Evolutionary conservation across 768 basidiomycete genomes (phyloP).

Genomic region (Pisolithus microcarpus): DNA sequence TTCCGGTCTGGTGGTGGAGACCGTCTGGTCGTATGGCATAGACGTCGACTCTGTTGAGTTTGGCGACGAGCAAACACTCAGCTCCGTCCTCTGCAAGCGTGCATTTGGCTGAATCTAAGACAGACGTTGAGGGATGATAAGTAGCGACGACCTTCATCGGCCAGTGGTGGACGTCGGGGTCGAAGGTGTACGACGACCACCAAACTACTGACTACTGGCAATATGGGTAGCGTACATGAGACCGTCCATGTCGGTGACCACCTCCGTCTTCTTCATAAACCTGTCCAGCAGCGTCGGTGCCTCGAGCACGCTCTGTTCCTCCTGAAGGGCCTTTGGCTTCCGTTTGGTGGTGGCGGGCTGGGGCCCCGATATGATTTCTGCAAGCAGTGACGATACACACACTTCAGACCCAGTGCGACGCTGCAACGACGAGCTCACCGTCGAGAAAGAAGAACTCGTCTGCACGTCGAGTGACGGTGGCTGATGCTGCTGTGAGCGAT

Average conservation of each 20-base stretch:
- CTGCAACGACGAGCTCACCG: constrained; percentile 35
- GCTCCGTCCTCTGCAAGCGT: constrained; percentile 41
- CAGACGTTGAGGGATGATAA: constrained; percentile 70
- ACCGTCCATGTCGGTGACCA: constrained; percentile 55
- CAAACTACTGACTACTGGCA: constrained; percentile 11
- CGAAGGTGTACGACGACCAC: no score
- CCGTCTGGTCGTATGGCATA: constrained; percentile 59
- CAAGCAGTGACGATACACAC: constrained; percentile 43
- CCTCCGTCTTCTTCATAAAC: constrained; percentile 37
- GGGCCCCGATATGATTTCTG: constrained; percentile 30
- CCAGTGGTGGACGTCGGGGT: no score
- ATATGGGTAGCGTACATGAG: constrained; percentile 41
- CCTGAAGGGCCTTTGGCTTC: constrained; percentile 29
- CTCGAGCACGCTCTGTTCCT: constrained; percentile 16
- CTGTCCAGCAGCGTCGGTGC: constrained; percentile 41
- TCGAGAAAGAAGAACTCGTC: constrained; percentile 78
- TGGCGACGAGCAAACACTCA: constrained; percentile 65
- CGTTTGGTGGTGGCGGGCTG: constrained; percentile 30
- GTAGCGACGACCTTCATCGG: constrained; percentile 59
- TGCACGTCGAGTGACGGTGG: constrained; percentile 51
- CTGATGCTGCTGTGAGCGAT: constrained; percentile 27
- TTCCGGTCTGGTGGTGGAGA: constrained; percentile 48
- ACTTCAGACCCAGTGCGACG: constrained; percentile 22
- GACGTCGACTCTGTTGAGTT: constrained; percentile 58
- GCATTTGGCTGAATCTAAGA: constrained; percentile 63